phyloP scores from a whole-genome alignment of 2,329 filamentous ascomycete species.

The Teratosphaeriaceae sp. region DNA sequence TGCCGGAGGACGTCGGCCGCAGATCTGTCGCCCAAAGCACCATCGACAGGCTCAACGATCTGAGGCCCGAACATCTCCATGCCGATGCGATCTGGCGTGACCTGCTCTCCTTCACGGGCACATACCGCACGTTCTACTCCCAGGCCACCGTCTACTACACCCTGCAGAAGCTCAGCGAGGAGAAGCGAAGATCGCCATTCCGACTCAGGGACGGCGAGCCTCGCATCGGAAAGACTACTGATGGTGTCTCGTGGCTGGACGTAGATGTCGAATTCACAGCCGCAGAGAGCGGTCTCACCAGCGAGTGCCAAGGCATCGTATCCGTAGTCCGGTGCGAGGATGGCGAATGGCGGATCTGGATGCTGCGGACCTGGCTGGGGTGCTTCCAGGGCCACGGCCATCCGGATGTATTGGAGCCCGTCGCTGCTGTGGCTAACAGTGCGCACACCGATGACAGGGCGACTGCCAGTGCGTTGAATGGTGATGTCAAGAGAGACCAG shows the following conservation, averaged over 20 bases:
- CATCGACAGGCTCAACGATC: constrained; percentile 13
- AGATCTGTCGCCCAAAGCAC: constrained; percentile 10
- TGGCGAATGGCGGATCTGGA: constrained; percentile 35
- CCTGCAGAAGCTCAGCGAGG: constrained; percentile 28
- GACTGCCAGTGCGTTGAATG: no score
- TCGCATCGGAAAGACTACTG: constrained; percentile 20
- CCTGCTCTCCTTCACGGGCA: constrained; percentile 51
- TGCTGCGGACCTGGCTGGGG: constrained; percentile 31
- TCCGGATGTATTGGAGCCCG: constrained; percentile 20
- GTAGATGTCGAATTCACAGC: constrained; percentile 26
- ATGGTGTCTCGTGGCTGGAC: constrained; percentile 15
- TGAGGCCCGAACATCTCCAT: constrained; percentile 11
- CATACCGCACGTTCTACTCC: constrained; percentile 49
- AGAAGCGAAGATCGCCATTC: constrained; percentile 28
- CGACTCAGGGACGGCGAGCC: constrained; percentile 13
- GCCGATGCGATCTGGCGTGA: constrained; percentile 44
- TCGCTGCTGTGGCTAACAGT: constrained; percentile 16
- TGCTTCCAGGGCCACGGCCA: constrained; percentile 32
- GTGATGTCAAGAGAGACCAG: neutral
- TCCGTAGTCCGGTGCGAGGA: constrained; percentile 26
- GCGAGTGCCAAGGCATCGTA: constrained; percentile 29
- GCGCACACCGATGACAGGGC: constrained; percentile 10
- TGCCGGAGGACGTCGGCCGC: constrained; percentile 14
- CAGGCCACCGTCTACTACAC: constrained; percentile 34
- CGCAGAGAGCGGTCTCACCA: constrained; percentile 16